These are phyloP conservation scores for Elaeagnus macrophylla DNA, from an alignment of 306 rosid species.

Conservation along the genomic window DNA sequence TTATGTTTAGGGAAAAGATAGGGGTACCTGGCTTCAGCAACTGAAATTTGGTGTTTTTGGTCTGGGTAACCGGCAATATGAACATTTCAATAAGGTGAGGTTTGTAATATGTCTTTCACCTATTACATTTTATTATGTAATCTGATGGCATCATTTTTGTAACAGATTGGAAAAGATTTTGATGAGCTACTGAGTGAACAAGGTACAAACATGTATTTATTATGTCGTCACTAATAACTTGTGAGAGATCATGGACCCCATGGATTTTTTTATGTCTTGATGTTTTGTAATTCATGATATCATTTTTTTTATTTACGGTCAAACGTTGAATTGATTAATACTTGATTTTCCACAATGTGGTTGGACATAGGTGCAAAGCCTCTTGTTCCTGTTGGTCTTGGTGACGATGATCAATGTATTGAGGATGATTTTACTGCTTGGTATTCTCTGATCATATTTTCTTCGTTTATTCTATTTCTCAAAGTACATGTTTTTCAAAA, in stretches of 20 bases:
- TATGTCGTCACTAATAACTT: too few relatives aligned
- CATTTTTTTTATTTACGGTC: too few relatives aligned
- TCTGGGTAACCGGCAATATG: conserved; percentile 95
- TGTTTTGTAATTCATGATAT: too few relatives aligned
- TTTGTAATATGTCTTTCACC: too few relatives aligned
- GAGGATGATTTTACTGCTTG: conserved; percentile 98
- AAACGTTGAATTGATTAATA: not conserved
- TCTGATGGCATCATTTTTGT: too few relatives aligned
- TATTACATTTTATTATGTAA: too few relatives aligned
- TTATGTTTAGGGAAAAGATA: conserved; percentile 55
- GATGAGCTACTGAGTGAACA: too few relatives aligned
- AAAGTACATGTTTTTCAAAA: not conserved
- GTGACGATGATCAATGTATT: conserved; percentile 97
- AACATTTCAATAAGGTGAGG: conserved; percentile 91
- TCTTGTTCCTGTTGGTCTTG: conserved; percentile 72
- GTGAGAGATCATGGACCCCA: too few relatives aligned
- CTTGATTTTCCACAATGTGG: not conserved
- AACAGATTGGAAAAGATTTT: too few relatives aligned
- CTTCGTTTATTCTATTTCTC: not conserved
- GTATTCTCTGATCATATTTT: conserved; percentile 32
- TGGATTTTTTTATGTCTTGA: too few relatives aligned
- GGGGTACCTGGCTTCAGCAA: conserved; percentile 64
- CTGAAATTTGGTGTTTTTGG: conserved; percentile 90
- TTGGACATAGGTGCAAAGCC: conserved; percentile 68
- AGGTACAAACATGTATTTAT: too few relatives aligned